A percentile compares a stretch with the other conserved stretches of the same genome.
phyloP scores from a whole-genome alignment of 768 basidiomycete species.

The Chalciporus piperatus region DNA sequence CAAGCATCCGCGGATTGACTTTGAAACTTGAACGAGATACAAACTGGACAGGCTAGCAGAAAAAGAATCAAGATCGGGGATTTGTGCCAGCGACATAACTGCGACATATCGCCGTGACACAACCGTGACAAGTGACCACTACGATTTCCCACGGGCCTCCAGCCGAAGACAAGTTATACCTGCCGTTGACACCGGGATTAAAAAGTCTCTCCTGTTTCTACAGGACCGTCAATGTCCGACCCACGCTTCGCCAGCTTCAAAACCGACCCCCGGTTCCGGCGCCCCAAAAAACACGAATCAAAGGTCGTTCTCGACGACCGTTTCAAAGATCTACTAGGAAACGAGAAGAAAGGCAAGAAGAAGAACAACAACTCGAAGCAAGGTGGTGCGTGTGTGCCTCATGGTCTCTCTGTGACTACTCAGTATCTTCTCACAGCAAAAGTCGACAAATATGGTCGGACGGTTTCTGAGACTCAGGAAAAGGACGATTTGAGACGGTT shows the following conservation, averaged over 20 bases:
- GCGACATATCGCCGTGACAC: no score
- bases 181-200: no score
- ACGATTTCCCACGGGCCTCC: no score
- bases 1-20: no score
- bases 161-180: no score
- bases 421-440: slow-evolving; percentile 36
- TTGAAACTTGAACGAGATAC: no score
- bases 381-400: slow-evolving; percentile 14
- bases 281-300: slow-evolving; percentile 70
- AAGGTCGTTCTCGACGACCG: slow-evolving; percentile 91
- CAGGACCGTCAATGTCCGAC: slow-evolving; percentile 56
- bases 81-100: no score
- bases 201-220: no score
- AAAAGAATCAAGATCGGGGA: no score
- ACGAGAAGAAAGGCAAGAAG: slow-evolving; percentile 40
- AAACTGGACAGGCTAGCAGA: no score
- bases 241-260: slow-evolving; percentile 84
- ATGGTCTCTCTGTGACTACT: background rate
- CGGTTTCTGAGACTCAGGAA: slow-evolving; percentile 63
- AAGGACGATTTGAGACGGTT: slow-evolving; percentile 75
- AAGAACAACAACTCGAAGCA: slow-evolving; percentile 31
- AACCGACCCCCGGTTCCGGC: slow-evolving; percentile 91
- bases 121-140: no score
- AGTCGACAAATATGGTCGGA: slow-evolving; percentile 90
- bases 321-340: slow-evolving; percentile 76